Evolutionary conservation across 140 eudicot species (phyloP), one percentile per base, ranked within the genome.

Genomic region (Flaveria floridana): DNA sequence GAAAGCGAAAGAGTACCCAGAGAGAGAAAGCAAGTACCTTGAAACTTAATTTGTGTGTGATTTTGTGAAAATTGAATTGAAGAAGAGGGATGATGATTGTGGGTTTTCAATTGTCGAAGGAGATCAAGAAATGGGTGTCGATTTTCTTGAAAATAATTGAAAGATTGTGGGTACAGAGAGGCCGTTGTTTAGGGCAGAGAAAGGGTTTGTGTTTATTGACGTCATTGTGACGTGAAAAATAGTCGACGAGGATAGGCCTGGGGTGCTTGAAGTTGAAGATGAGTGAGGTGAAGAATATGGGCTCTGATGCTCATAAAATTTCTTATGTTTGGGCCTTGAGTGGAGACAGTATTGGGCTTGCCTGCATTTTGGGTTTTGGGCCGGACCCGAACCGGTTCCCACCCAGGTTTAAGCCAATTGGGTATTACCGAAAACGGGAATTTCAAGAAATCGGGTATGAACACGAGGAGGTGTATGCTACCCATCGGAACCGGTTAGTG

Each of bases 1-100:
- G 75, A 79, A 73, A 72, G 52, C 34, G 74, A 79, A 30, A 79
- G 14, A 64, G 21, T 65, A 51, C 66, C 82, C 3, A 65, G 12
- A 72, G 7, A 26, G 12, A 72, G 65, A 26, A 78, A 78, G 77
- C 57, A 66, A 66, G 71, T 34, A 73, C 68, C 74, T 37, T 71
- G 26, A 19, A 46, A 77, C 64, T 34, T 6, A 34, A 53, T 7
- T 16, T 53, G 50, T 44, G 50, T 1, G 41, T 34, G 41, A 44
- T 9, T 9, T 76, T 68, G 75, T 76, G 75, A 67, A 55, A 76
- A 44, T 67, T 7, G 30, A 55, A 42, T 55, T 42, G 34, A 68
- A 63, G 51, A 48, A 52, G 73, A 75, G 48, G 37, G 37, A 30
- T 30, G 37, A 34, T 6, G 41, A 34, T 34, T 1, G 41, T 34